Evolutionary conservation across 768 basidiomycete species (phyloP).

Genomic region (Clitopilus passeckerianus): DNA sequence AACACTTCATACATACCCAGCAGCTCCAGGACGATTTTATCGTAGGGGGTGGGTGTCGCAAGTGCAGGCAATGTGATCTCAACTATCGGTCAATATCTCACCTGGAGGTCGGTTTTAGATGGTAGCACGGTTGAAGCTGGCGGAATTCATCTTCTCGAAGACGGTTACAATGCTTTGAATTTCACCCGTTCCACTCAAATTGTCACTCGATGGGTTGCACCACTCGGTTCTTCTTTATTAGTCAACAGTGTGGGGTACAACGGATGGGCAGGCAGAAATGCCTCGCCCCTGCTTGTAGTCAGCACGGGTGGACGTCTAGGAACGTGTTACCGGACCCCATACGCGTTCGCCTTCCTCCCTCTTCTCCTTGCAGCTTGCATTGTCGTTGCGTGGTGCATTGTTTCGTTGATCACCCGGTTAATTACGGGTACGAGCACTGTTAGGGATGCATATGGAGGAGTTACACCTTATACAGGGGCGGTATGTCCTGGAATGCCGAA

Average conservation of each 20-base stretch:
- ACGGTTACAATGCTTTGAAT: background rate
- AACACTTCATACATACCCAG: constrained; percentile 6
- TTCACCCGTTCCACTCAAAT: background rate
- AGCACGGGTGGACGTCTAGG: background rate
- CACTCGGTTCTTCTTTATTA: background rate
- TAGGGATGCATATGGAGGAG: constrained; percentile 4
- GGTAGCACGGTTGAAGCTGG: no score
- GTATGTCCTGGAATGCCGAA: background rate
- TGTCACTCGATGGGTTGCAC: background rate
- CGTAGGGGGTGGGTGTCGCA: constrained; percentile 4
- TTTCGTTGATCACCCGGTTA: background rate
- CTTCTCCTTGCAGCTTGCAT: background rate
- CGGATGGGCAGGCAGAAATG: background rate
- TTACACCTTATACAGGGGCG: constrained; percentile 1
- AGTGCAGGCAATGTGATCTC: constrained; percentile 6
- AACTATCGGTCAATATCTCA: background rate
- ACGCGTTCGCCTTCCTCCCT: background rate
- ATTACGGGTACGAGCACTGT: constrained; percentile 1
- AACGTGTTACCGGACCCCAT: background rate
- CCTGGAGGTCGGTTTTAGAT: background rate
- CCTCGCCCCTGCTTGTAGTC: background rate
- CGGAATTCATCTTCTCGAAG: background rate
- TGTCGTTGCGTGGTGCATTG: background rate
- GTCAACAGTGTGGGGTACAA: background rate
- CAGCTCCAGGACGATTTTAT: background rate